Percentiles rank a stretch among this genome's conserved stretches.
phyloP scores from a whole-genome alignment of 768 basidiomycete genomes.

The Pholiota conissans region DNA sequence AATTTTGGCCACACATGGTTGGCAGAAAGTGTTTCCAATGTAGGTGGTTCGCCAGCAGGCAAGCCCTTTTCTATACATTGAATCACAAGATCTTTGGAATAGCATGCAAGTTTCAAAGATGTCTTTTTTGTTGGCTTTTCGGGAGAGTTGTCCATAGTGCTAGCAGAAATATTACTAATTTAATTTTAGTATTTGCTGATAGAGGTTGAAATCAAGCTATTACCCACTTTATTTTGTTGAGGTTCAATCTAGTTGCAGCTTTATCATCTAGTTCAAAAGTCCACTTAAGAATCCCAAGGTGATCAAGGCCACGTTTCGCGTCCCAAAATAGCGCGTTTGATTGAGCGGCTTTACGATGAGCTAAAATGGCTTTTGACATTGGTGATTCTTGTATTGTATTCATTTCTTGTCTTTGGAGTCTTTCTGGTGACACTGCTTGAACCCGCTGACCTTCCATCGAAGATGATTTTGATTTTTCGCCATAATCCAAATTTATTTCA shows the following conservation, averaged over 20 bases:
- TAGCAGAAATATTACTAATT: background rate
- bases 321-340: slow-evolving; percentile 31
- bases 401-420: background rate
- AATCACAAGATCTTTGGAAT: slow-evolving; percentile 25
- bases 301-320: slow-evolving; percentile 28
- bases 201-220: background rate
- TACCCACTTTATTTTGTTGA: slow-evolving; percentile 18
- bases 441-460: background rate
- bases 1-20: background rate
- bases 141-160: background rate
- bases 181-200: background rate
- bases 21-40: background rate
- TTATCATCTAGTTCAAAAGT: slow-evolving; percentile 36
- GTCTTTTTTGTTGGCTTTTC: slow-evolving; percentile 19
- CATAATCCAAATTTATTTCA: background rate
- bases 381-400: background rate
- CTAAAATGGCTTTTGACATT: background rate
- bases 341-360: background rate
- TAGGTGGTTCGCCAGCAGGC: background rate
- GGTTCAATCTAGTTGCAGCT: slow-evolving; percentile 33
- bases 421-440: background rate
- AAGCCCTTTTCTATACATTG: slow-evolving; percentile 8
- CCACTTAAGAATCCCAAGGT: slow-evolving; percentile 33
- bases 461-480: background rate
- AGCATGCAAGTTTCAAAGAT: slow-evolving; percentile 34